These are phyloP conservation scores for Mortierella alpina DNA, from an alignment of 192 early-diverging fungal species.

Conservation along the genomic window DNA sequence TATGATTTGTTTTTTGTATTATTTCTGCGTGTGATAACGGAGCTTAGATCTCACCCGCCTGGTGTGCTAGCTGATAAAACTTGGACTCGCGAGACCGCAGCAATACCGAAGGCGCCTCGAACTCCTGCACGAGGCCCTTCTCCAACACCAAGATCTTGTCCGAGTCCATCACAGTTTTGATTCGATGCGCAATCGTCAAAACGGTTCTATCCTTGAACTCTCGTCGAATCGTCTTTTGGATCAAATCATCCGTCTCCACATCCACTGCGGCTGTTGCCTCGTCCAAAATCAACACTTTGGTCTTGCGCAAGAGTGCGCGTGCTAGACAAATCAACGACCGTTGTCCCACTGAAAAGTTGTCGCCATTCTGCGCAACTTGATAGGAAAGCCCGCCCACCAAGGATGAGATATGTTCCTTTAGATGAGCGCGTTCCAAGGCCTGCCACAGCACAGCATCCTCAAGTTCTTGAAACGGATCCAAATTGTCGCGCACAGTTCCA, in stretches of 20 bases:
- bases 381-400: constrained; percentile 41
- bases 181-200: constrained; percentile 90
- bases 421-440: constrained; percentile 60
- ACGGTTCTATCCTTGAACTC: constrained; percentile 83
- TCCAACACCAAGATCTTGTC: constrained; percentile 83
- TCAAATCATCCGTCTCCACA: constrained; percentile 83
- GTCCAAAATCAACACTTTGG: constrained; percentile 59
- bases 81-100: constrained; percentile 7
- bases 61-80: constrained; percentile 36
- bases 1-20: not conserved
- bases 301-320: constrained; percentile 72
- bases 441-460: constrained; percentile 69
- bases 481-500: constrained; percentile 74
- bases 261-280: constrained; percentile 74
- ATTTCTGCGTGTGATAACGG: not conserved
- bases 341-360: constrained; percentile 81
- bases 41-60: constrained; percentile 34
- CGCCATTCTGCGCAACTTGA: constrained; percentile 67
- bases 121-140: constrained; percentile 51
- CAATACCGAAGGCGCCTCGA: constrained; percentile 7
- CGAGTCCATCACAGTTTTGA: constrained; percentile 87
- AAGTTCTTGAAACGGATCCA: constrained; percentile 75
- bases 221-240: constrained; percentile 87
- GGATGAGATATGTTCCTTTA: constrained; percentile 31
- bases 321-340: constrained; percentile 73